Evolutionary conservation across 2,329 filamentous ascomycete species (phyloP), one percentile per base, ranked within the genome.

Genomic region (Fusarium lateritium): DNA sequence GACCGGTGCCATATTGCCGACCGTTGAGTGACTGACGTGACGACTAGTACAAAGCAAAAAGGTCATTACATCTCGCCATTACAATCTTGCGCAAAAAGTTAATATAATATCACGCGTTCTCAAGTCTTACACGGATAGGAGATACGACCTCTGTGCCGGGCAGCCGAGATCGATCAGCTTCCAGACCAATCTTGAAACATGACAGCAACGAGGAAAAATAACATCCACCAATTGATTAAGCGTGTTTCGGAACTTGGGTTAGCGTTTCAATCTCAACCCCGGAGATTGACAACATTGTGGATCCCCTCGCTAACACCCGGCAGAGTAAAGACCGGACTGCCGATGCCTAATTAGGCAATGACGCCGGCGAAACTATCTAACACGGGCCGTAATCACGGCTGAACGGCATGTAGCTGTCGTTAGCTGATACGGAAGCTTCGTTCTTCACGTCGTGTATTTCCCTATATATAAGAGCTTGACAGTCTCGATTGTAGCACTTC

Each of bases 121-220:
- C 10, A 5, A 31, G 28, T 11, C 28, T 31, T 31, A 31, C 13
- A 31, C 28, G 28, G 28, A 31, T 31, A 31, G 28, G 28, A 31
- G 28, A 31, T 10, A 31, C 13, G 28, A 13, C 28, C 7, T 31
- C 10, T 31, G 49, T 69, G 66, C 66, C 66, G 66, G 10, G 38
- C 36, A 46, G 33, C 66, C 66, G 66, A 39, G 33, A 46, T 44
- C 11, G 26, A 21, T 7, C 4, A 34, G 7, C n/a, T 28, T 50
- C 53, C 19, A 55, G 55, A 43, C 60, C 24, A 38, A 38, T 56
- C 13, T 14, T 69, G 67, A 67, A 70, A 69, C 67, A 36, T 45
- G 50, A 54, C 62, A 67, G 33, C 5, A 21, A 6, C 7, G n/a
- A 45, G 66, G 66, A 56, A 44, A 63, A 69, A 43, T 50, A 17